A percentile compares a stretch with the other conserved stretches of the same genome.
phyloP scores from a whole-genome alignment of 2,329 filamentous ascomycete genomes.

The Ceratocystis colombiana region DNA sequence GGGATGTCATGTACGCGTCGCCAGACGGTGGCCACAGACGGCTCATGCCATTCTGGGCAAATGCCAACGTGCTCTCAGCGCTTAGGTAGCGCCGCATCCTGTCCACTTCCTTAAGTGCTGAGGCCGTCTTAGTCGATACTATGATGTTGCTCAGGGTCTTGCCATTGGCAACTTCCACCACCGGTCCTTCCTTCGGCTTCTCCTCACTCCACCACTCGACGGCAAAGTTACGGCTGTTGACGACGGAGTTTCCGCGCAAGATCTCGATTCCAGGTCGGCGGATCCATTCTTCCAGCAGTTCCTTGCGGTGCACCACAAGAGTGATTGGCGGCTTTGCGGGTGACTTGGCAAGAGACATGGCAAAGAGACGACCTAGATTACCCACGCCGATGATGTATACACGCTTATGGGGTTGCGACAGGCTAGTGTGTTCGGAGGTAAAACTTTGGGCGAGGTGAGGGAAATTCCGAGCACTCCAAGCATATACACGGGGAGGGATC shows the following conservation, averaged over 20 bases:
- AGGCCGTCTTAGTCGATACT: conserved; percentile 63
- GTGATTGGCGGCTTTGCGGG: conserved; percentile 60
- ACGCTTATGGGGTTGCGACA: conserved; percentile 31
- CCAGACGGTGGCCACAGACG: conserved; percentile 48
- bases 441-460: conserved; percentile 6
- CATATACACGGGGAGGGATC: conserved; percentile 22
- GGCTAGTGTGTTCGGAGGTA: conserved; percentile 25
- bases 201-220: conserved; percentile 48
- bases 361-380: conserved; percentile 70
- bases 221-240: conserved; percentile 36
- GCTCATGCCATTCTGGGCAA: conserved; percentile 84
- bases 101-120: conserved; percentile 52
- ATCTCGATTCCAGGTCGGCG: conserved; percentile 39
- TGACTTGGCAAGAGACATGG: conserved; percentile 56
- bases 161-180: conserved; percentile 36
- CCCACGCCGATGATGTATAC: conserved; percentile 73
- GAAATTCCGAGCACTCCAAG: conserved; percentile 25
- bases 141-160: conserved; percentile 59
- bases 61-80: conserved; percentile 59
- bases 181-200: conserved; percentile 33
- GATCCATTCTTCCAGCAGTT: conserved; percentile 42
- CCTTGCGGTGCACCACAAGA: conserved; percentile 60
- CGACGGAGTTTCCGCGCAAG: conserved; percentile 31
- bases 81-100: conserved; percentile 53
- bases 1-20: conserved; percentile 35